Base-by-base conservation (phyloP, 805 yeast genomes). In the Lipomyces mesembrius region DNA sequence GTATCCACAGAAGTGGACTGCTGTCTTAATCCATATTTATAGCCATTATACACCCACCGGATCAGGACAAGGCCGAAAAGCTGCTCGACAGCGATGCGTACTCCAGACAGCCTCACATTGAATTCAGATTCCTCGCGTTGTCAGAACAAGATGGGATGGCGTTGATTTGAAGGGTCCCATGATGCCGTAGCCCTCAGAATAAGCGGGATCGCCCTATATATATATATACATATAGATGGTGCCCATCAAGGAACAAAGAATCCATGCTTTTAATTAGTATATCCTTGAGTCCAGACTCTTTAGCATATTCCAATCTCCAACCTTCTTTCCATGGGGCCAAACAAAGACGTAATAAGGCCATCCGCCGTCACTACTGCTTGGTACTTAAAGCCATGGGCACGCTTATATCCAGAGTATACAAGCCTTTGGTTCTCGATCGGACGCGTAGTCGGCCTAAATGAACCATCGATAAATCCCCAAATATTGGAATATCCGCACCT, bases 391-490 rank as follows among this genome's bases (percentile, higher is more conserved):
- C 55, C 55, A 25, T 52, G 55, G 14, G 55, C 55, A 52, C 20
- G 55, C 8, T 25, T 52, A 52, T 52, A 52, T 14, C 55, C 32
- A 25, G 55, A 52, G 55, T 52, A 52, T 25, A 52, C 55, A 12
- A 52, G n/a, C 32, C 55, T 52, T 22, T 52, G 55, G 32, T 52
- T 9, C 32, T 52, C 55, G 9, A 34, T 52, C n/a, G 55, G 55
- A 22, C 55, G 55, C 34, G 55, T 52, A 22, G 55, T 52, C 12
- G 55, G 55, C 14, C 32, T 52, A n/a, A 52, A 52, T 14, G 55
- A 25, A 9, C 55, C 55, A 25, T 52, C 55, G 29, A 20, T 20
- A 51, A 51, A 51, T 12, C 39, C 39, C 39, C 39, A 35, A 11
- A 35, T 35, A 35, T 9, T 8, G 11, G 39, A 12, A 12, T 35